phyloP scores from a whole-genome alignment of 148 eudicot genomes.

The Spergularia bocconei region DNA sequence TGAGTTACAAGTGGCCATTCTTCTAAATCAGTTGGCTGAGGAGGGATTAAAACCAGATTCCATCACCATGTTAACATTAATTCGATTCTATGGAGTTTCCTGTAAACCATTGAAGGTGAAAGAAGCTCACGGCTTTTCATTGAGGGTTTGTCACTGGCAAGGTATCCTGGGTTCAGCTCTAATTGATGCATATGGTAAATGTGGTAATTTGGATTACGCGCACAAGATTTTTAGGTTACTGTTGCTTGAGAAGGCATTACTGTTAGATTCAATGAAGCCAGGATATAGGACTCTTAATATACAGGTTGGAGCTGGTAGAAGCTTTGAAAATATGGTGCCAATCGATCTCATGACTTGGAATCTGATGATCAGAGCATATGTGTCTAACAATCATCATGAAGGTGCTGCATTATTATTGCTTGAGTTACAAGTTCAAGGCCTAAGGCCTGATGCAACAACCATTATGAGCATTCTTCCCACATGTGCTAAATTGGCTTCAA shows the following conservation, averaged over 20 bases:
- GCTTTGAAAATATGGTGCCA: slow-evolving; percentile 29
- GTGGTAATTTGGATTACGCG: slow-evolving; percentile 53
- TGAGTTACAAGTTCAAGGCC: slow-evolving; percentile 44
- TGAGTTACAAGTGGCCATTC: slow-evolving; percentile 31
- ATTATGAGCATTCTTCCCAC: slow-evolving; percentile 60
- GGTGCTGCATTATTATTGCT: slow-evolving; percentile 43
- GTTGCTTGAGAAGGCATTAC: slow-evolving; percentile 25
- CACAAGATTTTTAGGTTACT: slow-evolving; percentile 44
- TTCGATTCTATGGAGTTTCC: slow-evolving; percentile 46
- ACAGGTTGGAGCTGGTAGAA: slow-evolving; percentile 28
- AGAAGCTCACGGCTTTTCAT: slow-evolving; percentile 60
- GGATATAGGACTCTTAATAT: slow-evolving; percentile 30
- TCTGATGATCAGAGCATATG: slow-evolving; percentile 58
- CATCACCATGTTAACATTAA: slow-evolving; percentile 48
- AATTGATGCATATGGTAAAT: slow-evolving; percentile 69
- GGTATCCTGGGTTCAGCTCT: slow-evolving; percentile 45
- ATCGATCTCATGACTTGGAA: slow-evolving; percentile 57
- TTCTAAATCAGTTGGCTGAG: slow-evolving; percentile 43
- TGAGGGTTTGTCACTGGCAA: slow-evolving; percentile 38
- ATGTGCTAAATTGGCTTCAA: slow-evolving; percentile 57
- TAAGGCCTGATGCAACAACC: slow-evolving; percentile 53
- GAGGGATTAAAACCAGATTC: slow-evolving; percentile 54
- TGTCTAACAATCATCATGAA: slow-evolving; percentile 42
- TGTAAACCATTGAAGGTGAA: slow-evolving; percentile 43
- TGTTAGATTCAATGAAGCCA: slow-evolving; percentile 37